These are phyloP conservation scores for Rhizomucor pusillus DNA, from an alignment of 371 early-diverging fungal genomes.

Conservation along the genomic window DNA sequence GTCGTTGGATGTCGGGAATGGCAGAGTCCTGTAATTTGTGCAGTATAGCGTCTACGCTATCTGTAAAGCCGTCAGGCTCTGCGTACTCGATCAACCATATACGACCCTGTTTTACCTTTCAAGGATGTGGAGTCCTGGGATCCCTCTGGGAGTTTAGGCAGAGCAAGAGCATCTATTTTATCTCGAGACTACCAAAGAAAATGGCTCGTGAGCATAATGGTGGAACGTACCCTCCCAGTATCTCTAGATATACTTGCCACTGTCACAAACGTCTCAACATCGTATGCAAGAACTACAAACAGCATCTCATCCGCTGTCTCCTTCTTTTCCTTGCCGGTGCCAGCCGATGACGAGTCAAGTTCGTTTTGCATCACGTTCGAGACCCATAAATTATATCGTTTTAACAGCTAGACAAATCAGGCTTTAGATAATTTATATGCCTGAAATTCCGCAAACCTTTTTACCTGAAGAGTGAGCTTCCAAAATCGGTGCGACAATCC, in stretches of 20 bases:
- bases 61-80: slow-evolving; percentile 8
- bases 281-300: slow-evolving; percentile 17
- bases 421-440: neutral
- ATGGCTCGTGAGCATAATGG: neutral
- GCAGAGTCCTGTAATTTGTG: slow-evolving; percentile 18
- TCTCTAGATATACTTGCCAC: slow-evolving; percentile 11
- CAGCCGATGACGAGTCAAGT: slow-evolving; percentile 13
- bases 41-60: slow-evolving; percentile 29
- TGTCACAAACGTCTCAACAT: slow-evolving; percentile 18
- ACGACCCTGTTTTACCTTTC: slow-evolving; percentile 22
- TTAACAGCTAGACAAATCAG: slow-evolving; percentile 26
- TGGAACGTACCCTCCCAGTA: no score
- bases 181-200: slow-evolving; percentile 9
- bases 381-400: slow-evolving; percentile 50
- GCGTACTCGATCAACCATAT: neutral
- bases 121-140: slow-evolving; percentile 30
- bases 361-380: slow-evolving; percentile 10
- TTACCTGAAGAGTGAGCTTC: slow-evolving; percentile 73
- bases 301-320: slow-evolving; percentile 5
- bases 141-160: slow-evolving; percentile 35
- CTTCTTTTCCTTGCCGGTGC: slow-evolving; percentile 2
- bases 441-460: no score
- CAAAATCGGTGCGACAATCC: slow-evolving; percentile 67
- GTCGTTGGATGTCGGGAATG: slow-evolving; percentile 41
- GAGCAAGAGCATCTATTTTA: slow-evolving; percentile 14